These are phyloP conservation scores for Adenanthera pavonina DNA, from an alignment of 306 rosid genomes.

Conservation along the genomic window DNA sequence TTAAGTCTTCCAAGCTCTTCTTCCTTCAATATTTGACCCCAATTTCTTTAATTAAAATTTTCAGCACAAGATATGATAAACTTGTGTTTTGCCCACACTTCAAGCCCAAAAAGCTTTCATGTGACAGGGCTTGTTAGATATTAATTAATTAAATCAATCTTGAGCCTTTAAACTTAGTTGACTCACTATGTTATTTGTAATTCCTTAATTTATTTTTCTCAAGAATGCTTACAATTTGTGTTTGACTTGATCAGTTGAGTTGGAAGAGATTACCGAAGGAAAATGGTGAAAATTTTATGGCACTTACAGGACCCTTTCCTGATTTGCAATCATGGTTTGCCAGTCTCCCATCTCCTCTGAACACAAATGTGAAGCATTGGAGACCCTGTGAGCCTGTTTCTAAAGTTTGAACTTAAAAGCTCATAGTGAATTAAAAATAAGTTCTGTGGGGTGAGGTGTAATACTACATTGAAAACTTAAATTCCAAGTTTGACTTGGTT, in stretches of 20 bases:
- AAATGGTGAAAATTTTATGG: constrained; percentile 77
- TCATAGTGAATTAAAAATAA: background rate
- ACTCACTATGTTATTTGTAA: background rate
- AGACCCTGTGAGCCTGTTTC: constrained; percentile 48
- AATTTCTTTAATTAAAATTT: too few species aligned
- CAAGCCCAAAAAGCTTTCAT: background rate
- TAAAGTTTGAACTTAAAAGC: constrained; percentile 28
- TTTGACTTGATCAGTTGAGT: constrained; percentile 63
- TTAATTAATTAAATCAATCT: background rate
- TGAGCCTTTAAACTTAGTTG: background rate
- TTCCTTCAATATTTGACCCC: too few species aligned
- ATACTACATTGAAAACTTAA: background rate
- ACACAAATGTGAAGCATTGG: constrained; percentile 69
- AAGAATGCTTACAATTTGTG: constrained; percentile 39
- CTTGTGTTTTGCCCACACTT: background rate
- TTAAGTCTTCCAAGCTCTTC: too few species aligned
- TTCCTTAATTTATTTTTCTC: background rate
- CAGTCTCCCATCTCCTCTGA: constrained; percentile 65
- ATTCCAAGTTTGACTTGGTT: background rate
- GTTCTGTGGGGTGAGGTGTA: background rate
- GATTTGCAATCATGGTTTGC: constrained; percentile 78
- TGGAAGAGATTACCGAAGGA: constrained; percentile 78
- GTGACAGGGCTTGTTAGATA: background rate
- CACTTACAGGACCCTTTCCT: constrained; percentile 83
- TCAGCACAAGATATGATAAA: too few species aligned